Evolutionary conservation across 805 yeast genomes (phyloP).

Genomic region (Saccharomycopsis microspora): DNA sequence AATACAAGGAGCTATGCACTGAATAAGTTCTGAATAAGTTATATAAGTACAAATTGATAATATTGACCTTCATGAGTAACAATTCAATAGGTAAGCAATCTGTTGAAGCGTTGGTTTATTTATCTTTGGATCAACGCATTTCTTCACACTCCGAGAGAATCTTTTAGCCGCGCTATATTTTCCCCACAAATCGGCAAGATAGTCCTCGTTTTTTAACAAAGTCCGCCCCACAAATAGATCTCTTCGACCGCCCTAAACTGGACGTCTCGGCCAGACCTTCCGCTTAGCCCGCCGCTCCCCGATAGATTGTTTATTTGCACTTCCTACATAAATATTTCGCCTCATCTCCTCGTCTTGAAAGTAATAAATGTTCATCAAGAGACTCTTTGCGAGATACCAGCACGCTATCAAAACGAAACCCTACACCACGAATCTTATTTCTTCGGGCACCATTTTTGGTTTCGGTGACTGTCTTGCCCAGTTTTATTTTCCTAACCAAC

Average conservation of each 20-base stretch:
- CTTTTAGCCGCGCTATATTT: too few species aligned
- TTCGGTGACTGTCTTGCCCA: conserved; percentile 73
- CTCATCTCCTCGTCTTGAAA: not conserved
- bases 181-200: not conserved
- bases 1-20: too few species aligned
- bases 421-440: conserved; percentile 39
- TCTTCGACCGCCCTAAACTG: not conserved
- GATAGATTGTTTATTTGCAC: not conserved
- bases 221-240: not conserved
- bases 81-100: too few species aligned
- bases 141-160: too few species aligned
- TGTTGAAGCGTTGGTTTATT: too few species aligned
- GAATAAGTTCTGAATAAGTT: too few species aligned
- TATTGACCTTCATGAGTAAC: too few species aligned
- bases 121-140: too few species aligned
- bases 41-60: too few species aligned
- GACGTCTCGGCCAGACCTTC: not conserved
- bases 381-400: conserved; percentile 8
- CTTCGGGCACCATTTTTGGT: conserved; percentile 56
- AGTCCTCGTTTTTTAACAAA: not conserved
- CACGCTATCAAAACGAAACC: conserved; percentile 30
- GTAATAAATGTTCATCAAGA: not conserved
- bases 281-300: not conserved
- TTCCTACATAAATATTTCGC: not conserved
- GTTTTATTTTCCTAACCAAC: conserved; percentile 28